Evolutionary conservation across 371 early-diverging fungal genomes (phyloP).

Genomic region (Mortierella sp.): DNA sequence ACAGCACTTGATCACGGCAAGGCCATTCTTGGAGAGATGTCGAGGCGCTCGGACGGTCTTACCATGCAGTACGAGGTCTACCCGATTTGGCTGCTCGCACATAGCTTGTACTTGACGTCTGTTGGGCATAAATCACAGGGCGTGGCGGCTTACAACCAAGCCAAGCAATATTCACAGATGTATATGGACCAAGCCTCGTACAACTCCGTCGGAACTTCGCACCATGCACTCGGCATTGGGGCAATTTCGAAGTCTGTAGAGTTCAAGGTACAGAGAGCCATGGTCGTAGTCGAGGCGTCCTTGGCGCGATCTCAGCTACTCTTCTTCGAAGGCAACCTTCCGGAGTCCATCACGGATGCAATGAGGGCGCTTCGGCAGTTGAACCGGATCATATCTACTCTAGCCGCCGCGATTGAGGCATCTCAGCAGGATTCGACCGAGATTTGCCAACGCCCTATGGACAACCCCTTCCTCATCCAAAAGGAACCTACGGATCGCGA

Average conservation of each 20-base stretch:
- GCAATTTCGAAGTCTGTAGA: slow-evolving; percentile 25
- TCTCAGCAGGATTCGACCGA: slow-evolving; percentile 23
- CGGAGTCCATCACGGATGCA: slow-evolving; percentile 49
- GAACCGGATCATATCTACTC: slow-evolving; percentile 34
- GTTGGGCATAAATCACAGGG: slow-evolving; percentile 35
- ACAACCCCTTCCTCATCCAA: slow-evolving; percentile 39
- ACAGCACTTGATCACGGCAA: slow-evolving; percentile 65
- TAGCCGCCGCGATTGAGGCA: slow-evolving; percentile 30
- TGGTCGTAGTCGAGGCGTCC: slow-evolving; percentile 41
- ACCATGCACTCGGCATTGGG: neutral
- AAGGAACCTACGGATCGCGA: neutral
- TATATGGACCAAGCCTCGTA: neutral
- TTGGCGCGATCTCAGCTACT: slow-evolving; percentile 50
- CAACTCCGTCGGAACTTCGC: neutral
- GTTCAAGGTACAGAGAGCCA: slow-evolving; percentile 22
- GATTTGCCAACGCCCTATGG: slow-evolving; percentile 21
- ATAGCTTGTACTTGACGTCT: slow-evolving; percentile 45
- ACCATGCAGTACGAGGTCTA: slow-evolving; percentile 17
- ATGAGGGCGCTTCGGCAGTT: slow-evolving; percentile 40
- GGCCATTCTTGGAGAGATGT: slow-evolving; percentile 57
- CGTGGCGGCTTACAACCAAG: slow-evolving; percentile 38
- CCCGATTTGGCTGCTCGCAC: slow-evolving; percentile 39
- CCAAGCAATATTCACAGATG: slow-evolving; percentile 22
- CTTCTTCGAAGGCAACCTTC: slow-evolving; percentile 30
- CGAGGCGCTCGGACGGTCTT: neutral